Base-by-base conservation (phyloP, 2,329 filamentous ascomycete genomes). In the Ascochyta rabiei region DNA sequence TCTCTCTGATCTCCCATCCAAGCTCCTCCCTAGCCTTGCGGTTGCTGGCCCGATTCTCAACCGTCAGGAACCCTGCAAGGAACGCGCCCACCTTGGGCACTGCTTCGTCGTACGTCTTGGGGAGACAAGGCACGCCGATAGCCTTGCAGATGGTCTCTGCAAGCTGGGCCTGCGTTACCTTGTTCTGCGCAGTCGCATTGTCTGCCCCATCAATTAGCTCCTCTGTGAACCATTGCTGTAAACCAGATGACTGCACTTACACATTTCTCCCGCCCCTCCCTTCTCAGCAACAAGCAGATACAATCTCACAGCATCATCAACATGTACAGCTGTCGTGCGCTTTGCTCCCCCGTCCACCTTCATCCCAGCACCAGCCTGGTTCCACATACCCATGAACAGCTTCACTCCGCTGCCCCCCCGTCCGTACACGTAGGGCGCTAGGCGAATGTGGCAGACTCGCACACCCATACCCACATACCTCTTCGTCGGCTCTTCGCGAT, bases 371-470 rank as follows among this genome's bases (percentile, higher is more conserved):
- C 68, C 72, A 4, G 67, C 59, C 10, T 56, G 16, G 63, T 76
- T 72, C 49, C 77, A 69, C 48, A 74, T 57, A n/a, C 52, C 44
- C 21, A 79, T 65, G 23, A 72, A 66, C 2, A 54, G 21, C 18
- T n/a, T 28, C 1, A 65, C 53, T 3, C 73, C 73, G 51, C 72
- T 75, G 9, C 74, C 77, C 1, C 73, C 77, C 12, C 69, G 70
- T 2, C 79, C 80, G 58, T 81, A 79, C 0, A 81, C 79, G 23
- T 68, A 80, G 0, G 77, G 77, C 3, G 79, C 68, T 0, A 81
- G 67, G 0, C 79, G 72, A 5, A 82, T 64, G 7, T 66, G 57
- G 16, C 61, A 67, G 3, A 77, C 75, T 18, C 0, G 64, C 66
- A 23, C 21, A 23, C 21, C 21, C 21, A 6, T 6, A 23, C 6